These are phyloP conservation scores for Mycena latifolia DNA, from an alignment of 768 basidiomycete species.

Conservation along the genomic window DNA sequence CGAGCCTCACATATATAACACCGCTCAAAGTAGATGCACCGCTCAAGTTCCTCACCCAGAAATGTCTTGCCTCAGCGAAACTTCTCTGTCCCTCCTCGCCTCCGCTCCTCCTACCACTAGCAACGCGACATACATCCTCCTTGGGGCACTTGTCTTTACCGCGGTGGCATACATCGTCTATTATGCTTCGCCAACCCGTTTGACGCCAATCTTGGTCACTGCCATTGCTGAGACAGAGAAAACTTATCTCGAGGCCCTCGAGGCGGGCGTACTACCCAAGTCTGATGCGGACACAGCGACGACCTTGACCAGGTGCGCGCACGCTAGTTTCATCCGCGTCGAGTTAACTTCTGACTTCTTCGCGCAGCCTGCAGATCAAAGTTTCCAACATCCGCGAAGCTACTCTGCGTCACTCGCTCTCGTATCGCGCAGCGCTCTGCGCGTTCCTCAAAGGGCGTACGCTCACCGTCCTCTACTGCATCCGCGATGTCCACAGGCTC, in stretches of 20 bases:
- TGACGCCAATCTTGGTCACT: not conserved
- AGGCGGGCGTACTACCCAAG: not conserved
- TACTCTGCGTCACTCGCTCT: conserved; percentile 4
- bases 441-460: not conserved
- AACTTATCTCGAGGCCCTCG: conserved; percentile 2
- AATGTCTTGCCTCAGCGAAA: not conserved
- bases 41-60: too few species aligned
- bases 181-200: conserved; percentile 1
- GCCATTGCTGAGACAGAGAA: conserved; percentile 1
- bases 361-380: not conserved
- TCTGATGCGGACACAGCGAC: not conserved
- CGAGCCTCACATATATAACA: too few species aligned
- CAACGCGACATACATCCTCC: not conserved
- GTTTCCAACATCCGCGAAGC: not conserved
- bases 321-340: not conserved
- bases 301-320: not conserved
- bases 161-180: not conserved
- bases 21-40: too few species aligned
- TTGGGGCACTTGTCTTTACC: not conserved
- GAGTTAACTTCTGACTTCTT: not conserved
- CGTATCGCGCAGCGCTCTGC: not conserved
- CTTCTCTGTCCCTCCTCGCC: not conserved
- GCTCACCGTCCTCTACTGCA: not conserved
- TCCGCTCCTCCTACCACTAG: not conserved
- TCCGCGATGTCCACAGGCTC: not conserved